Conservation (phyloP, 352 stramenopile genomes). For the Nothophytophthora sp. region DNA sequence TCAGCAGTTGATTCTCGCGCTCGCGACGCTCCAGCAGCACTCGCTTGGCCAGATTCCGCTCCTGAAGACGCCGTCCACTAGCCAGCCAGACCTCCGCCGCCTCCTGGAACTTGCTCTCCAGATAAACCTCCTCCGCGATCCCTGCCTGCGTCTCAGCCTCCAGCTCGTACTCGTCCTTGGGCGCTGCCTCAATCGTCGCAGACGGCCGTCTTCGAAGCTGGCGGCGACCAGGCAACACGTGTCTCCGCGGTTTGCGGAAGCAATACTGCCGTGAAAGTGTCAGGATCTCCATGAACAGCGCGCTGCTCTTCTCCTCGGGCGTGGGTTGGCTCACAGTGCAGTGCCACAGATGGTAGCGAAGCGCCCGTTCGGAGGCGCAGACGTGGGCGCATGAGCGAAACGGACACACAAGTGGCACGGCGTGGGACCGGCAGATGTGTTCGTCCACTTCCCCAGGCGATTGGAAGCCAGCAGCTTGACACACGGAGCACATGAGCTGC, state of each 20-base stretch:
- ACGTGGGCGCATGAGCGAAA: slow-evolving; percentile 69
- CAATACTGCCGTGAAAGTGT: slow-evolving; percentile 76
- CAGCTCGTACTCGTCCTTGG: slow-evolving; percentile 22
- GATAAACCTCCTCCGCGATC: slow-evolving; percentile 60
- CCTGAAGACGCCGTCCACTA: slow-evolving; percentile 36
- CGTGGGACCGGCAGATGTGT: slow-evolving; percentile 58
- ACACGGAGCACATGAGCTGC: slow-evolving; percentile 61
- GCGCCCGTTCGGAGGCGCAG: slow-evolving; percentile 61
- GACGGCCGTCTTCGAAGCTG: slow-evolving; percentile 5
- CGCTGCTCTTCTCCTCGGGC: slow-evolving; percentile 50
- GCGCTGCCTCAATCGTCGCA: neutral
- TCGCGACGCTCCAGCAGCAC: slow-evolving; percentile 24
- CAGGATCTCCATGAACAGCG: slow-evolving; percentile 77
- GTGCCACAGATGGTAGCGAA: slow-evolving; percentile 80
- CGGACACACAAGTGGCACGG: slow-evolving; percentile 72
- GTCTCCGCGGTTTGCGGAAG: slow-evolving; percentile 63
- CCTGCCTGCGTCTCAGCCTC: slow-evolving; percentile 16
- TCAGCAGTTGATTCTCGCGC: slow-evolving; percentile 43
- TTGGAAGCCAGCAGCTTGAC: slow-evolving; percentile 24
- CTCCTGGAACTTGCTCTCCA: slow-evolving; percentile 67
- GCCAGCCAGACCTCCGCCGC: slow-evolving; percentile 48
- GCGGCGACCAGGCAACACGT: slow-evolving; percentile 27
- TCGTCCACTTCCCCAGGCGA: slow-evolving; percentile 39
- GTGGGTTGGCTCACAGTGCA: slow-evolving; percentile 60
- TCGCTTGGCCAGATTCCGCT: slow-evolving; percentile 34